Conservation (phyloP, 257 asterid species). For the Fraxinus pennsylvanica region DNA sequence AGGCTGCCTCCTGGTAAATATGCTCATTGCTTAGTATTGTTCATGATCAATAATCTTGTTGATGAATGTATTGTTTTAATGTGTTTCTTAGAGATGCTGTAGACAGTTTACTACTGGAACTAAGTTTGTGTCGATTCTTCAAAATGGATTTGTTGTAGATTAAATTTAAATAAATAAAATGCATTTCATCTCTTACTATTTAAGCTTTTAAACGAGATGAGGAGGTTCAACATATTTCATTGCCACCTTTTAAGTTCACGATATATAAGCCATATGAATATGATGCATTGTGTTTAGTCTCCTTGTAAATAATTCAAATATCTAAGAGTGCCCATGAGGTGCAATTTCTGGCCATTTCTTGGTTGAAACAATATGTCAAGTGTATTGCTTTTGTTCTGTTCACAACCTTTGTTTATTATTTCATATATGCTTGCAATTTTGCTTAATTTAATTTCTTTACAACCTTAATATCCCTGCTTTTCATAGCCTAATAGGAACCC, state of each 20-base stretch:
- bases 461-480: background rate
- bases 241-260: background rate
- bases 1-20: constrained; percentile 59
- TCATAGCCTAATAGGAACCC: background rate
- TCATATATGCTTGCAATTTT: background rate
- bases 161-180: background rate
- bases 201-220: background rate
- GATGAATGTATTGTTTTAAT: background rate
- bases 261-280: background rate
- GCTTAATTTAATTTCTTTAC: background rate
- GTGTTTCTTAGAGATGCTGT: constrained; percentile 13
- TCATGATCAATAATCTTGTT: constrained; percentile 5
- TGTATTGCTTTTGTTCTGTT: background rate
- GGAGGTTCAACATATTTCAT: background rate
- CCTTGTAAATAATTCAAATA: background rate
- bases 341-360: background rate
- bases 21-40: background rate
- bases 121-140: background rate
- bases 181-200: background rate
- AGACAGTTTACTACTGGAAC: background rate
- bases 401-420: background rate
- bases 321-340: background rate
- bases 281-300: background rate
- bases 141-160: background rate
- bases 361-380: background rate